phyloP scores from a whole-genome alignment of 331 rosid genomes.

The Malus hybrid region DNA sequence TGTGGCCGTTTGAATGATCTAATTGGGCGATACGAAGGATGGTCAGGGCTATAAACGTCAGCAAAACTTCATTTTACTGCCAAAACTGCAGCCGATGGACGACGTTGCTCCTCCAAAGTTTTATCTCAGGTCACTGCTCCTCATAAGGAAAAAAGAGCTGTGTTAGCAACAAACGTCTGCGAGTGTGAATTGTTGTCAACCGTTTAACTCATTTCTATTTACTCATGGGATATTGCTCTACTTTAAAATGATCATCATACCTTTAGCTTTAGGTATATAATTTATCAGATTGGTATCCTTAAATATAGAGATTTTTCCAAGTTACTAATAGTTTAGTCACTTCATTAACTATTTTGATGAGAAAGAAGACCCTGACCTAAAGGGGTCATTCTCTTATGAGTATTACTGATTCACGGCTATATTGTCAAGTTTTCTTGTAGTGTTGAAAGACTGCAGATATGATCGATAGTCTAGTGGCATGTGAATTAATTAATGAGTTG shows the following conservation, averaged over 20 bases:
- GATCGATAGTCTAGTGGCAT: too few species aligned
- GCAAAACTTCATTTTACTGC: slow-evolving; percentile 16
- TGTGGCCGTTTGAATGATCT: slow-evolving; percentile 4
- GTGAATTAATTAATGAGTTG: too few species aligned
- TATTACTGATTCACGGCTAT: too few species aligned
- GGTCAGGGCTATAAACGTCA: slow-evolving; percentile 7
- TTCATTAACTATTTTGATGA: not conserved
- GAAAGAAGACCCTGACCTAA: too few species aligned
- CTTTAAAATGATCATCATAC: not conserved
- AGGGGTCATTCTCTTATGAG: too few species aligned
- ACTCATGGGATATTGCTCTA: not conserved
- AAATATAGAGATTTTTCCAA: not conserved
- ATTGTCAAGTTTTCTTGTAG: too few species aligned
- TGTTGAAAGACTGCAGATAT: too few species aligned
- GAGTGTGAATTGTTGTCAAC: not conserved
- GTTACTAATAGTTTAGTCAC: not conserved
- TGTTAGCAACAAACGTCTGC: not conserved
- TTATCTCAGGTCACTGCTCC: slow-evolving; percentile 5
- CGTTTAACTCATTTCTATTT: not conserved
- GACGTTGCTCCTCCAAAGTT: slow-evolving; percentile 2
- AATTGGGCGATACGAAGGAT: slow-evolving; percentile 4
- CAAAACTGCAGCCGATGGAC: not conserved
- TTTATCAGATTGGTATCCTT: not conserved
- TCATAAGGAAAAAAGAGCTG: not conserved
- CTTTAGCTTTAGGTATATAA: too few species aligned